Conservation (phyloP, 75 land plant genomes). For the Sequoia sempervirens region DNA sequence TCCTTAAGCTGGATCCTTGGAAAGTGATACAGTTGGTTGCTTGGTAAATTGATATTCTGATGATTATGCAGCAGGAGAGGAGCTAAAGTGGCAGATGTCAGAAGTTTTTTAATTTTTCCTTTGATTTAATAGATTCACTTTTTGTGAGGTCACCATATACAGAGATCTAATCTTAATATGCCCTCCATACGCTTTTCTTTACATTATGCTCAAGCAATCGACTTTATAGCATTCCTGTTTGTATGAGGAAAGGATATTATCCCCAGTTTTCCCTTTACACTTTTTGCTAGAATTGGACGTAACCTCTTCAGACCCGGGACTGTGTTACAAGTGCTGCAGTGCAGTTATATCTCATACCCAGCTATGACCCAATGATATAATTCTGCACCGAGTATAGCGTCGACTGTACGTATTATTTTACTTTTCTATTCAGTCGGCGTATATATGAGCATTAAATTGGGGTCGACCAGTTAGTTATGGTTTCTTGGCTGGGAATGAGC, state of each 20-base stretch:
- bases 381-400: background rate
- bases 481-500: slow-evolving; percentile 2
- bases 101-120: background rate
- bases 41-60: background rate
- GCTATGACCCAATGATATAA: background rate
- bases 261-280: background rate
- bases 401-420: background rate
- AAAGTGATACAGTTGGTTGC: background rate
- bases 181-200: slow-evolving; percentile 5
- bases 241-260: background rate
- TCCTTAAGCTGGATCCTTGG: background rate
- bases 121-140: background rate
- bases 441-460: background rate
- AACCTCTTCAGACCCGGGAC: background rate
- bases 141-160: background rate
- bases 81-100: background rate
- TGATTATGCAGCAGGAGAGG: no score
- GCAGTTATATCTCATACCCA: background rate
- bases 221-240: background rate
- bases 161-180: slow-evolving; percentile 1
- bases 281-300: background rate
- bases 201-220: slow-evolving; percentile 5
- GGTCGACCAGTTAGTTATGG: background rate
- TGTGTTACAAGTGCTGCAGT: background rate
- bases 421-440: background rate